phyloP scores from a whole-genome alignment of 495 filamentous ascomycete species.

The Neurospora sp. region DNA sequence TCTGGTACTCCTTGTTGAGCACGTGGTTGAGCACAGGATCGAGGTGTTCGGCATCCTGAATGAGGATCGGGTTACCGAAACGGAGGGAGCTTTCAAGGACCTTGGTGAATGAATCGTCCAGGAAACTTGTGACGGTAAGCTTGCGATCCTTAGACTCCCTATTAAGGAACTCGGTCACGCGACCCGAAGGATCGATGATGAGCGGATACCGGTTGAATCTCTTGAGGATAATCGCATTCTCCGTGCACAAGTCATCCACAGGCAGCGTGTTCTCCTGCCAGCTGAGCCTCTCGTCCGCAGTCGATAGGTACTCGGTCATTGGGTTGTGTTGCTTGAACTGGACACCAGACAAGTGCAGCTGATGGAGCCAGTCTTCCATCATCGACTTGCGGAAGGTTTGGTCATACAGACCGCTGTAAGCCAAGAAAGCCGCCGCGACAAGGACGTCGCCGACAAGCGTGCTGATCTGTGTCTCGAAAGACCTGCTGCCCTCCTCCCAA shows the following conservation, averaged over 20 bases:
- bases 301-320: constrained; percentile 92
- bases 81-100: constrained; percentile 91
- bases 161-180: constrained; percentile 88
- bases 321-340: constrained; percentile 88
- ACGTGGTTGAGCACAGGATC: constrained; percentile 98
- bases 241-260: constrained; percentile 97
- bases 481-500: constrained; percentile 96
- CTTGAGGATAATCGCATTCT: constrained; percentile 95
- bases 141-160: constrained; percentile 87
- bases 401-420: constrained; percentile 96
- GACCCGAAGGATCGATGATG: constrained; percentile 94
- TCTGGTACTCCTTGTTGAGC: constrained; percentile 98
- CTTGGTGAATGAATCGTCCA: constrained; percentile 96
- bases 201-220: constrained; percentile 96
- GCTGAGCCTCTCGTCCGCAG: constrained; percentile 83
- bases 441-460: constrained; percentile 94
- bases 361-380: constrained; percentile 93
- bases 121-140: constrained; percentile 93
- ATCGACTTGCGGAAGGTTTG: constrained; percentile 96
- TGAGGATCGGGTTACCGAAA: constrained; percentile 97
- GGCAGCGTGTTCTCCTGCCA: constrained; percentile 95
- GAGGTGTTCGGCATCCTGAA: constrained; percentile 95
- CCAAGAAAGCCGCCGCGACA: constrained; percentile 89
- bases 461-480: constrained; percentile 94
- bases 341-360: constrained; percentile 82